Evolutionary conservation across 805 yeast species (phyloP), one percentile per base, ranked within the genome.

Genomic region (Cyberlindnera mycetangii): DNA sequence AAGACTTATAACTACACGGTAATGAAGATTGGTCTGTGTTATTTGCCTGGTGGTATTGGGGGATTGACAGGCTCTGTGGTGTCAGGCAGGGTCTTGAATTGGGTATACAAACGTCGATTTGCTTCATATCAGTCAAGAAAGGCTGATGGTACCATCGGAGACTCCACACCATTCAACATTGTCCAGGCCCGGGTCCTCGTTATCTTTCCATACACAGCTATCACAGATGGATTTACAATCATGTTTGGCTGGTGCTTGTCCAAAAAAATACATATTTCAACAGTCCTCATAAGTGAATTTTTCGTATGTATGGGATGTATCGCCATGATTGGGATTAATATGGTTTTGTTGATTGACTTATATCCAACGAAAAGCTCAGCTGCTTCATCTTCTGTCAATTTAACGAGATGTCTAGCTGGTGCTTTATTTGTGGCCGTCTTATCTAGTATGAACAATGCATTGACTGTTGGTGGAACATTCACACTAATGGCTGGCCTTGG

Each of bases 161-260:
- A 54, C 38, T 49, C 47, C 22, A 37, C 48, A 1, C 65, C 71
- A 9, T 79, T 83, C 56, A 75, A 83, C 56, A 69, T 81, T 30
- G 71, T 79, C 42, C 65, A 65, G 37, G 76, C 84, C 0, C 71
- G 95, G 46, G 55, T 84, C 9, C 66, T 70, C 14, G 67, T 75
- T 8, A 69, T 71, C 9, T 57, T 71, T 15, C 77, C 85, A 4
- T 61, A 77, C 3, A 35, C 64, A 3, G 32, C 69, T 2, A 50
- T 77, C 5, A 56, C 74, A 3, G 52, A 62, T 19, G 70, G 69
- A 0, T 70, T 74, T 9, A 52, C 77, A 1, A 48, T 82, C 1
- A 63, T 79, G 21, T 85, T 74, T 62, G 95, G 95, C 1, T 88
- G 96, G 96, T 78, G 88, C 47, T 56, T 87, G 12, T 68, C 77